Evolutionary conservation across 2,329 filamentous ascomycete genomes (phyloP), one percentile per base, ranked within the genome.

Genomic region (Pseudophaeomoniella oleicola): DNA sequence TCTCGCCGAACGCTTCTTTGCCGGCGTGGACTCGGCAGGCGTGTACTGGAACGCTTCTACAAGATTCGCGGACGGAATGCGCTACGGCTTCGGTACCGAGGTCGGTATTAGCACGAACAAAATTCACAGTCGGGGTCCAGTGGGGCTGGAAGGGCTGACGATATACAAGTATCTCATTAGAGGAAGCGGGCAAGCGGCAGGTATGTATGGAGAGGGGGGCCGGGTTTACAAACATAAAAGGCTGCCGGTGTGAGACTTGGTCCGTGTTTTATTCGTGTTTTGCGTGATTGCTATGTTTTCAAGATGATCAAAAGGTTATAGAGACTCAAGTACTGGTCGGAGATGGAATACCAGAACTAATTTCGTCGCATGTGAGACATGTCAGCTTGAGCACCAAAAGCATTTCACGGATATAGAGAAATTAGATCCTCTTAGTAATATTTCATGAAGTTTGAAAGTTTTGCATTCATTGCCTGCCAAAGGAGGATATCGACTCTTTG

Each of bases 21-120:
- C 75, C 32, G 75, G 75, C 40, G 75, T 96, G 35, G 90, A 96
- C 60, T 84, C 85, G 17, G 81, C 86, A 0, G 88, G 87, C 36
- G 87, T 88, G 13, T 98, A 93, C 68, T 94, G 88, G 86, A 98
- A 98, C 56, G 83, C 86, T 5, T 92, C 84, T 16, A 94, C 85
- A 5, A 75, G 90, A 35, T 88, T 98, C 62, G 86, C 87, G 4
- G 90, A 98, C 56, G 90, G 90, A 5, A 94, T 93, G 81, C 72
- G 90, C 30, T 96, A 92, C 56, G 90, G 90, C 5, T 98, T 98
- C 59, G 90, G 90, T 34, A 96, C 90, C 0, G 90, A 98, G 62
- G 90, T 98, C 16, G 90, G 90, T 37, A 96, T 98, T 60, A 92
- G 83, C 63, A 98, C 90, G 35, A 98, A 94, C 67, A 98, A 96